Conservation (phyloP, 108 stramenopile genomes). For the Nitzschia sp. region DNA sequence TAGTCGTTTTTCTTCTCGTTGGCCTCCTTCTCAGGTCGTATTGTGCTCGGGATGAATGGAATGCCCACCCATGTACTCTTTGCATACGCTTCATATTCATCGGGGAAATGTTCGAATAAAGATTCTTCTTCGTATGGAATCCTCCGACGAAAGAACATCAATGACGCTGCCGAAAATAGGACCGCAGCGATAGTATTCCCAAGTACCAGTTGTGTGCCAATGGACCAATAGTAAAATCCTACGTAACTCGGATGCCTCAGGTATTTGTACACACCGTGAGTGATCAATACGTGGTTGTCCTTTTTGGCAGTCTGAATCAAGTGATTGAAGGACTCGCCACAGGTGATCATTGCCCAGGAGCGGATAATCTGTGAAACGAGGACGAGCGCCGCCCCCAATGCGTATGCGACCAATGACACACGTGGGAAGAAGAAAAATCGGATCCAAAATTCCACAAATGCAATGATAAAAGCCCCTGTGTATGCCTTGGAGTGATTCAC, state of each 20-base stretch:
- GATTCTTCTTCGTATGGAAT: constrained; percentile 92
- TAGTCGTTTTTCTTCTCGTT: background rate
- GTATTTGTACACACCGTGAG: constrained; percentile 82
- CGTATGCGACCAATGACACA: background rate
- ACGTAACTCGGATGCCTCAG: constrained; percentile 96
- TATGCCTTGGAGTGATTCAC: constrained; percentile 92
- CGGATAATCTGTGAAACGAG: constrained; percentile 79
- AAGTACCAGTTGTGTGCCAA: constrained; percentile 88
- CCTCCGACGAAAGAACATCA: constrained; percentile 86
- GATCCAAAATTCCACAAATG: constrained; percentile 84
- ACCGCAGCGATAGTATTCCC: constrained; percentile 73
- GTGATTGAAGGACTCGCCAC: constrained; percentile 94
- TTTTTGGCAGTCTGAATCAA: constrained; percentile 84
- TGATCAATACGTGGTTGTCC: constrained; percentile 88
- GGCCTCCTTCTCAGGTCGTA: background rate
- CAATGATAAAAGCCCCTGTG: constrained; percentile 84
- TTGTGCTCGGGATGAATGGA: constrained; percentile 64
- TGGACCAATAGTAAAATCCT: constrained; percentile 96
- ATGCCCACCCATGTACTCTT: constrained; percentile 78
- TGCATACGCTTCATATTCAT: constrained; percentile 80
- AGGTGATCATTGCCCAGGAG: constrained; percentile 88
- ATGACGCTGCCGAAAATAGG: constrained; percentile 68
- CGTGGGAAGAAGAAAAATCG: constrained; percentile 60
- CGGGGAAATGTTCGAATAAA: constrained; percentile 66
- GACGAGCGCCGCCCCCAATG: constrained; percentile 64